Conservation (phyloP, 2,329 filamentous ascomycete genomes). For the Fusarium sacchari region DNA sequence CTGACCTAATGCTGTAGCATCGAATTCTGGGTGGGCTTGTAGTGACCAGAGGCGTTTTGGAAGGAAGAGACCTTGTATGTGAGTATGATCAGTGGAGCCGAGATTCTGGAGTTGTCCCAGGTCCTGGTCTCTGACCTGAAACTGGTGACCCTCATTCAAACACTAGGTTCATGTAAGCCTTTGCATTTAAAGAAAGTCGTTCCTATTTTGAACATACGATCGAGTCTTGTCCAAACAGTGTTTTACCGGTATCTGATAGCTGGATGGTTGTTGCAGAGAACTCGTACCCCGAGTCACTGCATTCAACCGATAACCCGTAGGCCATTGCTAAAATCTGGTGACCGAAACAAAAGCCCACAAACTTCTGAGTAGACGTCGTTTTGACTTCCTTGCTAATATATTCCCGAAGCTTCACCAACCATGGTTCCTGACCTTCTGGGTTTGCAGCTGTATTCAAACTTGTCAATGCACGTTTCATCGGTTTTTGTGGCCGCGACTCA, state of each 20-base stretch:
- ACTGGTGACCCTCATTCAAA: neutral
- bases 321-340: neutral
- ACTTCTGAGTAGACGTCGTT: neutral
- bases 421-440: neutral
- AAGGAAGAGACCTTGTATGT: neutral
- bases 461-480: neutral
- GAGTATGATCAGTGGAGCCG: neutral
- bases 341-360: neutral
- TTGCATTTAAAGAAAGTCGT: rapidly evolving
- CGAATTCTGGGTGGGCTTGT: neutral
- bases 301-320: neutral
- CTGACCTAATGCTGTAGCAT: neutral
- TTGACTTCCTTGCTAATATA: neutral
- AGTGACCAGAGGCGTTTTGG: neutral
- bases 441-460: neutral
- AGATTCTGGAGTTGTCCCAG: neutral
- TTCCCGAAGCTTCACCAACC: neutral
- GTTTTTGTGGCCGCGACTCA: neutral
- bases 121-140: neutral
- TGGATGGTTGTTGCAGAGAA: neutral
- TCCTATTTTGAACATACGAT: rapidly evolving
- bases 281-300: neutral
- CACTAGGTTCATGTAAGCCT: neutral
- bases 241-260: neutral
- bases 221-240: neutral